phyloP scores from a whole-genome alignment of 225 moss, liverwort and hornwort genomes.

The Bryoerythrophyllum caledonicum region DNA sequence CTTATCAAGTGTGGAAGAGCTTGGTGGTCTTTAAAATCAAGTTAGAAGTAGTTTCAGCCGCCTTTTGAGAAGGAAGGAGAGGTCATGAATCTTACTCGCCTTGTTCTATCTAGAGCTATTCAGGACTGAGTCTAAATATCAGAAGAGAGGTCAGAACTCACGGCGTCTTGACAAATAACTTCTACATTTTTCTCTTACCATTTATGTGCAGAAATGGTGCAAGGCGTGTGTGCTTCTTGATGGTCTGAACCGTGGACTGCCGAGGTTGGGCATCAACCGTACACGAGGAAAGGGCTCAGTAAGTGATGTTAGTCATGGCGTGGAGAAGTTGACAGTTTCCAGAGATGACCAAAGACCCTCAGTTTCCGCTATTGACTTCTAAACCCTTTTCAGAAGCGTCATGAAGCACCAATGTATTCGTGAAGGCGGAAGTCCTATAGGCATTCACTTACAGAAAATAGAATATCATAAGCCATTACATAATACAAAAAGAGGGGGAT shows the following conservation, averaged over 20 bases:
- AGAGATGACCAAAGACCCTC: slow-evolving; percentile 15
- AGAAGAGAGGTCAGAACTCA: no score
- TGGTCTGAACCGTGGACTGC: slow-evolving; percentile 87
- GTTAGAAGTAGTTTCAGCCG: no score
- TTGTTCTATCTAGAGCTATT: no score
- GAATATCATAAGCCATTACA: no score
- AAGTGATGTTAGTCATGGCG: slow-evolving; percentile 15
- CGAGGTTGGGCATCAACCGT: slow-evolving; percentile 78
- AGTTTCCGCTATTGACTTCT: slow-evolving; percentile 45
- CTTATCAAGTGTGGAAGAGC: no score
- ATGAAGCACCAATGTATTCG: not conserved
- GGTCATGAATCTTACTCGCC: no score
- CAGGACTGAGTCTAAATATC: no score
- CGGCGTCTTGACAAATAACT: no score
- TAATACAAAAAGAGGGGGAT: not conserved
- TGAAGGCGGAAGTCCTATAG: not conserved
- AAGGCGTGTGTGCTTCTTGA: slow-evolving; percentile 96
- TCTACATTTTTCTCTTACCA: not conserved
- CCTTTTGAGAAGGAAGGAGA: no score
- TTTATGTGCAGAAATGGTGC: slow-evolving; percentile 75
- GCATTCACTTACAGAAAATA: not conserved
- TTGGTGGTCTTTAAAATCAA: no score
- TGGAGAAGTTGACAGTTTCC: slow-evolving; percentile 26
- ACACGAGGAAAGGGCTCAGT: slow-evolving; percentile 61
- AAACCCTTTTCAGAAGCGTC: not conserved